Percentiles rank a stretch among this genome's conserved stretches.
These are phyloP conservation scores for Fusarium praegraminearum DNA, from an alignment of 2,329 filamentous ascomycete genomes.

Conservation along the genomic window DNA sequence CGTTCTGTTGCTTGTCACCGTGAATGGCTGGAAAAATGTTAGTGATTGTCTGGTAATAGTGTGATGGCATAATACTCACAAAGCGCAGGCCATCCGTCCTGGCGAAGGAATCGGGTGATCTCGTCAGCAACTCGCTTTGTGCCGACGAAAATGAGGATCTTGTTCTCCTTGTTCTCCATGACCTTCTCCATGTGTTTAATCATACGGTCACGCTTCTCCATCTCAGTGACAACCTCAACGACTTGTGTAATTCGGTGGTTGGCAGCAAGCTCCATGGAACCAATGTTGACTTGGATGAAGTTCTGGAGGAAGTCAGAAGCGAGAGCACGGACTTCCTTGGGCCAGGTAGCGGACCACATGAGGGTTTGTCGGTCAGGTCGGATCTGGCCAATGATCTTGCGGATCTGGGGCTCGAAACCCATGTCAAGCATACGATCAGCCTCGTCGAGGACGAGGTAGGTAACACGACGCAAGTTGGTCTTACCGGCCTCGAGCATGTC, in stretches of 20 bases:
- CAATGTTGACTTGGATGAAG: conserved; percentile 99
- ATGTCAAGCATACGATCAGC: conserved; percentile 99
- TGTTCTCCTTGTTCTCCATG: conserved; percentile 96
- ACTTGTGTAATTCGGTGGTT: conserved; percentile 99
- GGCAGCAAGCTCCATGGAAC: conserved; percentile 93
- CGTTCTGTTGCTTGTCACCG: conserved; percentile 99
- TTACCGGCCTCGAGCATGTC: conserved; percentile 98
- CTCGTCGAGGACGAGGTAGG: conserved; percentile 97
- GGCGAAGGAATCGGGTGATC: conserved; percentile 95
- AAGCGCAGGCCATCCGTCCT: conserved; percentile 97
- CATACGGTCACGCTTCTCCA: conserved; percentile 98
- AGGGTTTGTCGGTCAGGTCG: conserved; percentile 98
- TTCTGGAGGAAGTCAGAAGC: conserved; percentile 91
- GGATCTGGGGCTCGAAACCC: conserved; percentile 99
- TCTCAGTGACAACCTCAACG: conserved; percentile 94
- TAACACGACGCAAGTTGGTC: conserved; percentile 97
- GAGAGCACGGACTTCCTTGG: conserved; percentile 95
- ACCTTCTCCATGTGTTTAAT: conserved; percentile 97
- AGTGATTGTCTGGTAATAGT: conserved; percentile 46
- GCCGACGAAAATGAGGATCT: conserved; percentile 93
- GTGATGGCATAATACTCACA: conserved; percentile 72
- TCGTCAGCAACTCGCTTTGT: conserved; percentile 97
- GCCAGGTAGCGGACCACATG: conserved; percentile 99
- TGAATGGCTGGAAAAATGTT: conserved; percentile 79
- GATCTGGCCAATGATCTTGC: conserved; percentile 98